A percentile compares a stretch with the other conserved stretches of the same genome.
Conservation (phyloP, 2,329 filamentous ascomycete species). For the Polytolypa hystricis region DNA sequence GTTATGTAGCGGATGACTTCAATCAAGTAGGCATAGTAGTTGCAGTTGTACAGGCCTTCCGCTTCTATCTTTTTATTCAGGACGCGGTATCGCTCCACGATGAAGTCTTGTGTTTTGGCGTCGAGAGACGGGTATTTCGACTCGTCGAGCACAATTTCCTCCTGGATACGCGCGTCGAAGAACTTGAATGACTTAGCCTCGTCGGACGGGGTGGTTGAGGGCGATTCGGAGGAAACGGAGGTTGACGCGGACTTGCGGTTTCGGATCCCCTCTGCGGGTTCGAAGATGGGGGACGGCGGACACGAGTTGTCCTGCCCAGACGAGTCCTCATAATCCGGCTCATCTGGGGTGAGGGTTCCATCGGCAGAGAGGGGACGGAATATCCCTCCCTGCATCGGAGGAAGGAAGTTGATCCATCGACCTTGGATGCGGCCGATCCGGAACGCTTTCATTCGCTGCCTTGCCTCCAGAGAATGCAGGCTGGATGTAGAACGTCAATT, state of each 20-base stretch:
- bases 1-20: constrained; percentile 63
- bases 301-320: constrained; percentile 46
- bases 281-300: constrained; percentile 48
- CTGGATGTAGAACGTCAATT: constrained; percentile 42
- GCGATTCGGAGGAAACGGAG: constrained; percentile 19
- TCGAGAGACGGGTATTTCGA: constrained; percentile 75
- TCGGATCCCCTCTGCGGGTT: constrained; percentile 37
- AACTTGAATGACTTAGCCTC: constrained; percentile 41
- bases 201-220: constrained; percentile 13
- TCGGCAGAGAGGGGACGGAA: constrained; percentile 50
- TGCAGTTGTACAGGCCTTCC: constrained; percentile 72
- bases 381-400: constrained; percentile 80
- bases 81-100: constrained; percentile 71
- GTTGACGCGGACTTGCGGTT: constrained; percentile 25
- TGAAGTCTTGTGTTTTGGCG: constrained; percentile 57
- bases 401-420: constrained; percentile 74
- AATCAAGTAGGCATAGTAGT: constrained; percentile 66
- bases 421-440: constrained; percentile 74
- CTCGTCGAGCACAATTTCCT: constrained; percentile 65
- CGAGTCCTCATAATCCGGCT: constrained; percentile 30
- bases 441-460: constrained; percentile 65
- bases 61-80: constrained; percentile 60
- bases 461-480: constrained; percentile 70
- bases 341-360: constrained; percentile 18
- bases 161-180: constrained; percentile 60